Conservation (phyloP, 2,329 filamentous ascomycete species). For the Zelopaecilomyces penicillatus region DNA sequence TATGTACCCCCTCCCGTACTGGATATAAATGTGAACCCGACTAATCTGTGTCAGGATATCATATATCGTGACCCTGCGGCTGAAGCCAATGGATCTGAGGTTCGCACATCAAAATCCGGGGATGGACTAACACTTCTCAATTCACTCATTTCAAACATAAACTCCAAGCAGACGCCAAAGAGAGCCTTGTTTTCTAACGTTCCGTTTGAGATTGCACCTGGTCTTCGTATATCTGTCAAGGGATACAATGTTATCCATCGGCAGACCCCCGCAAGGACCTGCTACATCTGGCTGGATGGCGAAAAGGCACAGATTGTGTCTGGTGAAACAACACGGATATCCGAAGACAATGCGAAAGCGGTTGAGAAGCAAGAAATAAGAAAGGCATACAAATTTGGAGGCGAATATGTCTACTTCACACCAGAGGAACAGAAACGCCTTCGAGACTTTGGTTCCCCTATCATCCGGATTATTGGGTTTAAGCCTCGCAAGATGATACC, state of each 20-base stretch:
- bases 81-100: conserved; percentile 47
- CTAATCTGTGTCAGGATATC: conserved; percentile 56
- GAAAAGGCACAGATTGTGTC: conserved; percentile 74
- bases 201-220: conserved; percentile 79
- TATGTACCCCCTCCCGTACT: conserved; percentile 30
- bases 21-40: conserved; percentile 1
- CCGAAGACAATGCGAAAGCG: conserved; percentile 66
- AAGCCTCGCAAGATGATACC: conserved; percentile 70
- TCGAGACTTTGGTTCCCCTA: conserved; percentile 70
- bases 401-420: conserved; percentile 78
- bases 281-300: conserved; percentile 82
- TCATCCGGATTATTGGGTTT: conserved; percentile 88
- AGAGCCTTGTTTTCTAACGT: conserved; percentile 79
- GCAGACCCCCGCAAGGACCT: conserved; percentile 71
- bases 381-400: conserved; percentile 94
- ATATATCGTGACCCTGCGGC: conserved; percentile 72
- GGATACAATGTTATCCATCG: conserved; percentile 85
- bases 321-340: conserved; percentile 64
- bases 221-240: conserved; percentile 80
- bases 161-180: conserved; percentile 80
- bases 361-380: conserved; percentile 76
- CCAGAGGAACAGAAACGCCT: conserved; percentile 74
- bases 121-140: conserved; percentile 73
- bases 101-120: conserved; percentile 57
- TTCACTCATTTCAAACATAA: conserved; percentile 78